Conservation (phyloP, 768 basidiomycete genomes). For the Termitomyces sp. region DNA sequence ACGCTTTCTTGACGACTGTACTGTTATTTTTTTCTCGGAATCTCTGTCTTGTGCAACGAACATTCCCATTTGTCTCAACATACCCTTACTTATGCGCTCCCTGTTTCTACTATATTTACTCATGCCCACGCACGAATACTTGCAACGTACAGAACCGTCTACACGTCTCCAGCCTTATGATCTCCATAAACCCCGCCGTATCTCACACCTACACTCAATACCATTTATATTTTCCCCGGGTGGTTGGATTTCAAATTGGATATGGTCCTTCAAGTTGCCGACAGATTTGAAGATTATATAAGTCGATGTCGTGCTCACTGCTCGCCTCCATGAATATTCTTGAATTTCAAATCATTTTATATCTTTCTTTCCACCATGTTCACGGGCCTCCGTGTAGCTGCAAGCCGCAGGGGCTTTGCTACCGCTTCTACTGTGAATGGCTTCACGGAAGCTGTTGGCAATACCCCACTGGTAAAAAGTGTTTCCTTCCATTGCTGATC, state of each 20-base stretch:
- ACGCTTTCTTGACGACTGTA: constrained; percentile 21
- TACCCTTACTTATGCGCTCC: constrained; percentile 31
- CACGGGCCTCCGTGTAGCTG: constrained; percentile 28
- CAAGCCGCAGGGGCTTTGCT: constrained; percentile 32
- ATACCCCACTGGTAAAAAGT: constrained; percentile 81
- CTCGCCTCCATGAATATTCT: constrained; percentile 13
- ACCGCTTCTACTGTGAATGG: constrained; percentile 58
- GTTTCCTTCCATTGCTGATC: not conserved
- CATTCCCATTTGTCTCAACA: constrained; percentile 23
- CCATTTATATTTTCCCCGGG: constrained; percentile 16
- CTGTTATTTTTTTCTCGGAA: constrained; percentile 18
- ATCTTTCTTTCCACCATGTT: constrained; percentile 29
- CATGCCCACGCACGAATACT: constrained; percentile 41
- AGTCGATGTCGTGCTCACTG: constrained; percentile 38
- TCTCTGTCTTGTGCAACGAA: constrained; percentile 21
- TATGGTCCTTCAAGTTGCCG: not conserved
- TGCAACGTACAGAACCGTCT: constrained; percentile 34
- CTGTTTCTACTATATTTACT: constrained; percentile 30
- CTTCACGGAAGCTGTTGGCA: constrained; percentile 87
- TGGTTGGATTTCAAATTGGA: not conserved
- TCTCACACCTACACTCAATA: constrained; percentile 23
- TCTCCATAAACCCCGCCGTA: constrained; percentile 25
- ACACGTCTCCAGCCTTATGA: constrained; percentile 32
- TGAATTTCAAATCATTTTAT: not conserved
- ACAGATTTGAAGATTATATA: constrained; percentile 27